These are phyloP conservation scores for Cyclotella baltica DNA, from an alignment of 108 stramenopile genomes.

Conservation along the genomic window DNA sequence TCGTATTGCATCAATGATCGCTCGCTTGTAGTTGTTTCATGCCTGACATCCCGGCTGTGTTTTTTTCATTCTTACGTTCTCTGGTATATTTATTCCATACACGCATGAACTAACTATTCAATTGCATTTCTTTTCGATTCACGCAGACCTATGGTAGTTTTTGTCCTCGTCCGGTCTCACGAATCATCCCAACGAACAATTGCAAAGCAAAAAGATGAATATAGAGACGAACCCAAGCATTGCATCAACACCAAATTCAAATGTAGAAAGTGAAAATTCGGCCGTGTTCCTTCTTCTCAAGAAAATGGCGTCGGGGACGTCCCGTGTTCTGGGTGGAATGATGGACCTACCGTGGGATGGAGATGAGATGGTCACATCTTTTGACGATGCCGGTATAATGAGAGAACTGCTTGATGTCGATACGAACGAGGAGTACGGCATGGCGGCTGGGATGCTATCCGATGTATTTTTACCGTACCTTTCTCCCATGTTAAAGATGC, in stretches of 20 bases:
- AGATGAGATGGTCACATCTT: not conserved
- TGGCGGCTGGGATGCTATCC: slow-evolving; percentile 9
- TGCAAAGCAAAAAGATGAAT: not conserved
- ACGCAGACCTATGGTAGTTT: not conserved
- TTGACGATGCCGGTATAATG: not conserved
- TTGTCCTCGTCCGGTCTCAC: not conserved
- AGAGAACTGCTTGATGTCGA: not conserved
- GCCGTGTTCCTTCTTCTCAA: not conserved
- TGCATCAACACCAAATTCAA: not conserved
- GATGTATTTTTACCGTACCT: slow-evolving; percentile 2
- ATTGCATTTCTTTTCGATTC: not conserved
- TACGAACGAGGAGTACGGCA: not conserved
- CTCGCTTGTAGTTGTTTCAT: no score
- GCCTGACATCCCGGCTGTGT: no score
- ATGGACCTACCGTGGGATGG: slow-evolving; percentile 11
- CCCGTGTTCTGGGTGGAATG: slow-evolving; percentile 12
- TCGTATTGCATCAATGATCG: no score
- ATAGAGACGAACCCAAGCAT: not conserved
- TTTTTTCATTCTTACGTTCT: not conserved
- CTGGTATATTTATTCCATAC: not conserved
- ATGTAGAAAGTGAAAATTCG: not conserved
- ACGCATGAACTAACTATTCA: not conserved
- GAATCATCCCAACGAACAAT: not conserved
- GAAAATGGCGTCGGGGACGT: slow-evolving; percentile 5
- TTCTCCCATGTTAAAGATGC: not conserved